phyloP scores from a whole-genome alignment of 148 eudicot species.

The Heliamphora exappendiculata region DNA sequence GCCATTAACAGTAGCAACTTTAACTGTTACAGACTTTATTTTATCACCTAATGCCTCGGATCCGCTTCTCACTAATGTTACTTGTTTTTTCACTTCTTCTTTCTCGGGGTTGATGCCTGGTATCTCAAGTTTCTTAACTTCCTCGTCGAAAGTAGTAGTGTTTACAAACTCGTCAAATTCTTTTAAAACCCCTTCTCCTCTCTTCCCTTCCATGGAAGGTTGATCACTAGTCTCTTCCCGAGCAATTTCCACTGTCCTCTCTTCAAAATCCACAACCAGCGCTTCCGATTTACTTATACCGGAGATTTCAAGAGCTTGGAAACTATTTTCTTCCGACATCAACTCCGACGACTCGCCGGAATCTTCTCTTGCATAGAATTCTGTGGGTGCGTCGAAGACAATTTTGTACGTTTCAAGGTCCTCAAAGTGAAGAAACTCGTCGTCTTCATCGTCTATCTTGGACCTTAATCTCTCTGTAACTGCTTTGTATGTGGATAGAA shows the following conservation, averaged over 20 bases:
- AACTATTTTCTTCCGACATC: slow-evolving; percentile 15
- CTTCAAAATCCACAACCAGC: not conserved
- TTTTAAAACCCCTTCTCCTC: slow-evolving; percentile 15
- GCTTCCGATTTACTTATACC: not conserved
- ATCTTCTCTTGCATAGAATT: slow-evolving; percentile 25
- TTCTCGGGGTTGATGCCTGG: slow-evolving; percentile 18
- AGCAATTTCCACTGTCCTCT: not conserved
- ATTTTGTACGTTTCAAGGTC: slow-evolving; percentile 56
- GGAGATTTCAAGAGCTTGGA: not conserved
- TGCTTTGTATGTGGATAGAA: slow-evolving; percentile 19
- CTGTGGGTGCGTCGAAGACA: slow-evolving; percentile 47
- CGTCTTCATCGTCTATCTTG: slow-evolving; percentile 16
- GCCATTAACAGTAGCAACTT: not conserved
- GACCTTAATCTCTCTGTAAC: slow-evolving; percentile 23
- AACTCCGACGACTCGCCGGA: slow-evolving; percentile 5
- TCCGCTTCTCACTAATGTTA: slow-evolving; percentile 17
- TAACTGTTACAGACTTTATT: not conserved
- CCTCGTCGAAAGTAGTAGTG: slow-evolving; percentile 18
- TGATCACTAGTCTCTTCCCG: not conserved
- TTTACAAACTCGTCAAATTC: slow-evolving; percentile 28
- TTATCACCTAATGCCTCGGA: slow-evolving; percentile 20
- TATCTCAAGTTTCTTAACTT: slow-evolving; percentile 23
- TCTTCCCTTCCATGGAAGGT: slow-evolving; percentile 13
- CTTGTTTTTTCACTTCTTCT: slow-evolving; percentile 16
- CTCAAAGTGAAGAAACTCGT: slow-evolving; percentile 24